Base-by-base conservation (phyloP, 2,329 filamentous ascomycete genomes). In the Venturia carpophila region DNA sequence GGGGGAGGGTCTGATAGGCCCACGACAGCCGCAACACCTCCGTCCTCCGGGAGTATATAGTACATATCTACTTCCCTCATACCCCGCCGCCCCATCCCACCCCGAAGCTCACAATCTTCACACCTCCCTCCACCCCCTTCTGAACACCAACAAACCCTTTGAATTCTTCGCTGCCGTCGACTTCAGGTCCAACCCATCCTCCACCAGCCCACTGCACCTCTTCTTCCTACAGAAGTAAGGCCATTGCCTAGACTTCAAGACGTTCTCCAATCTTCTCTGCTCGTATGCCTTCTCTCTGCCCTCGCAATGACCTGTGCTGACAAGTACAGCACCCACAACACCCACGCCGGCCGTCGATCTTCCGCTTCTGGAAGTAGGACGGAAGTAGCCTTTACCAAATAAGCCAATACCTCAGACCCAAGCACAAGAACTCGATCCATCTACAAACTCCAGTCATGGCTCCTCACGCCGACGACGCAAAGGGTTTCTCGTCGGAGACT, bases 261-360 rank as follows among this genome's bases (percentile, higher is more conserved):
- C 91, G 92, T 97, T 96, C 88, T 93, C 92, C 84, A 97, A 96
- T 82, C 89, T 95, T 73, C 88, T 97, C 72, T 94, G 94, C 86
- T 96, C 92, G 92, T 96, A 85, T 78, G 91, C 81, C n/a, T 39
- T 17, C 60, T 67, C 19, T 34, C 47, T 13, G 27, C 10, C 64
- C 41, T 66, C 43, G 58, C 39, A 67, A 65, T 24, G 56, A 39
- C 13, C 17, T 24, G 7, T 30, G 52, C 60, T 56, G 63, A 62
- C 66, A 45, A 9, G 39, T 45, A 30, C 77, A 96, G 92, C 78
- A 85, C 87, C 79, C 92, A 97, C 82, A 89, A 96, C 86, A 90
- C 92, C 84, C 96, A 92, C 87, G 92, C 93, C 85, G 89, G 86
- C 89, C 91, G 91, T 85, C 92, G 91, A 85, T 91, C 91, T 85